Conservation (phyloP, 2,329 filamentous ascomycete species). For the Aspergillus novofumigatus region DNA sequence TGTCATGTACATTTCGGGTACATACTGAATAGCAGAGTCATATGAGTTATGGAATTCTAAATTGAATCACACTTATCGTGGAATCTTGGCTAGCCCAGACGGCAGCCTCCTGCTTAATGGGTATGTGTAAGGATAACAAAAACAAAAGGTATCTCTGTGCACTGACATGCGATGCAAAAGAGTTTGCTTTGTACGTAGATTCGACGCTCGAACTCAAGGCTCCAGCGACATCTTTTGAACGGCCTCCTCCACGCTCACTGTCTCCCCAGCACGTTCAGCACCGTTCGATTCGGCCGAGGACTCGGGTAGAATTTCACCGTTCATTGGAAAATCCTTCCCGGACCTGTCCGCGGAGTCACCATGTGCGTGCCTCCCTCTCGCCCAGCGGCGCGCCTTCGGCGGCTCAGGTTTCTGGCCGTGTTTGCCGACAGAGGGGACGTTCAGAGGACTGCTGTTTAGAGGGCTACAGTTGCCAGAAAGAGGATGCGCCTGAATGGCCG, state of each 20-base stretch:
- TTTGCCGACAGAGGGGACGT: constrained; percentile 9
- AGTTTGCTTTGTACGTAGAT: neutral
- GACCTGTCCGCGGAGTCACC: constrained; percentile 22
- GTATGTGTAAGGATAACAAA: neutral
- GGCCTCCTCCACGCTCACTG: constrained; percentile 32
- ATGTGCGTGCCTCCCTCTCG: constrained; percentile 26
- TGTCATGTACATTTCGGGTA: neutral
- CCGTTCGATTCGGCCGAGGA: constrained; percentile 4
- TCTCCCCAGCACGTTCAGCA: no score
- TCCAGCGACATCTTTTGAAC: constrained; percentile 30
- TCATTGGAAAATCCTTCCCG: constrained; percentile 1
- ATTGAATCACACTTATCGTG: neutral
- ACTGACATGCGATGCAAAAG: neutral
- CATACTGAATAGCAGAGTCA: neutral
- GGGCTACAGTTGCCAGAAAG: constrained; percentile 25
- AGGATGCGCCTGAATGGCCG: constrained; percentile 17
- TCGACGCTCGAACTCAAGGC: constrained; percentile 2
- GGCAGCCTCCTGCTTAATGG: neutral
- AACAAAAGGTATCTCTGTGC: neutral
- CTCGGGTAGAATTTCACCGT: neutral
- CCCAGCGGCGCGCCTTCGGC: constrained; percentile 41
- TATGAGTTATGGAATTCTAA: neutral
- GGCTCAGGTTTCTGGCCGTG: constrained; percentile 35
- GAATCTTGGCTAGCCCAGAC: neutral
- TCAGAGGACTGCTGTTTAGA: constrained; percentile 2